phyloP scores from a whole-genome alignment of 2,329 filamentous ascomycete genomes.

The Stemphylium vesicarium region DNA sequence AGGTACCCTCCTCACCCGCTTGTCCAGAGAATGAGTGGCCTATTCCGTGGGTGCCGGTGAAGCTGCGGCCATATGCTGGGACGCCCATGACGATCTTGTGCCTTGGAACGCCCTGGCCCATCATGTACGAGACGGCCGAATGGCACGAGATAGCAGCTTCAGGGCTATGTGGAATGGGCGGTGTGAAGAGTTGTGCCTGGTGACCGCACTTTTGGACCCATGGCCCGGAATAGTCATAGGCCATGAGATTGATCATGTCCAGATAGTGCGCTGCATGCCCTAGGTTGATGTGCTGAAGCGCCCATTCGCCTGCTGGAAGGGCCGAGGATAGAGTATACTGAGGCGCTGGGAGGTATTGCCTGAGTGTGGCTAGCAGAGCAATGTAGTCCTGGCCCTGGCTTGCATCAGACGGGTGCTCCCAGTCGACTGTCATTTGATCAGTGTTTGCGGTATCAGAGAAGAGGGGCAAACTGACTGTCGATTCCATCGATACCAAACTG shows the following conservation, averaged over 20 bases:
- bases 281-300: conserved; percentile 73
- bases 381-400: conserved; percentile 75
- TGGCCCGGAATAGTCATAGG: conserved; percentile 78
- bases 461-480: conserved; percentile 62
- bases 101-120: conserved; percentile 69
- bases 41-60: conserved; percentile 68
- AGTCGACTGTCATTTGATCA: conserved; percentile 67
- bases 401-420: conserved; percentile 74
- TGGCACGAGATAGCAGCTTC: conserved; percentile 66
- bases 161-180: conserved; percentile 61
- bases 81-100: conserved; percentile 78
- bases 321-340: conserved; percentile 74
- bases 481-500: conserved; percentile 76
- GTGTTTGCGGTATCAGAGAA: not conserved
- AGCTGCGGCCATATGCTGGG: conserved; percentile 77
- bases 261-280: conserved; percentile 67
- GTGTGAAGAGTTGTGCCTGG: conserved; percentile 75
- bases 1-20: conserved; percentile 69
- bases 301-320: conserved; percentile 70
- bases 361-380: conserved; percentile 69
- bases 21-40: conserved; percentile 64
- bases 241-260: conserved; percentile 78
- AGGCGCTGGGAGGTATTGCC: conserved; percentile 71
- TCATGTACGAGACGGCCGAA: conserved; percentile 69
- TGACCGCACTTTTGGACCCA: conserved; percentile 74